phyloP scores from a whole-genome alignment of 2,329 filamentous ascomycete species.

The Botrytis galanthina region DNA sequence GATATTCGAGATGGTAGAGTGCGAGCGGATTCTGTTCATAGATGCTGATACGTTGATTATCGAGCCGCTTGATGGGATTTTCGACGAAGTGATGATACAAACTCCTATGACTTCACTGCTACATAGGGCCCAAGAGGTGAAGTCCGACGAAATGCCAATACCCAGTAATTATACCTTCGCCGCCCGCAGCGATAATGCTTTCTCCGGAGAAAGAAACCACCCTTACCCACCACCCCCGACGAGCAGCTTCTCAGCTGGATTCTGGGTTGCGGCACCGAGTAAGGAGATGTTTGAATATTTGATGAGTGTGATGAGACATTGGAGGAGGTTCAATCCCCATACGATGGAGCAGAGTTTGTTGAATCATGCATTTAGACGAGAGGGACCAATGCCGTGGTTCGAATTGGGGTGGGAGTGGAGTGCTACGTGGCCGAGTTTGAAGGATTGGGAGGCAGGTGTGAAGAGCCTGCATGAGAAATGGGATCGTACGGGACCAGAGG shows the following conservation, averaged over 20 bases:
- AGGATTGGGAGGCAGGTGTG: conserved; percentile 39
- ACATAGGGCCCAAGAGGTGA: conserved; percentile 24
- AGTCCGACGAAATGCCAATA: conserved; percentile 36
- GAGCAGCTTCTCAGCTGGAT: conserved; percentile 23
- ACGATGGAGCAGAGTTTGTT: conserved; percentile 45
- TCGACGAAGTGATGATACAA: conserved; percentile 37
- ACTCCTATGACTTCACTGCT: conserved; percentile 28
- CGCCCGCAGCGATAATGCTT: conserved; percentile 40
- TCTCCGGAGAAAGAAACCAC: conserved; percentile 39
- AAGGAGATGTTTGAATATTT: conserved; percentile 42
- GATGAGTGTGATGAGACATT: conserved; percentile 39
- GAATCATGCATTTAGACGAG: conserved; percentile 44
- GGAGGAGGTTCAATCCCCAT: conserved; percentile 41
- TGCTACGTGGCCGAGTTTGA: conserved; percentile 41
- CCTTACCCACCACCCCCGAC: conserved; percentile 39
- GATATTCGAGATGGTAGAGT: conserved; percentile 44
- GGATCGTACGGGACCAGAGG: conserved; percentile 35
- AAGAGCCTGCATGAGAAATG: conserved; percentile 42
- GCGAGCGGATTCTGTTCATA: conserved; percentile 44
- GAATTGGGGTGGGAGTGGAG: conserved; percentile 43
- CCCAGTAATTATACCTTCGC: conserved; percentile 40
- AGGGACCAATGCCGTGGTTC: conserved; percentile 44
- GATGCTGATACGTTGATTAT: conserved; percentile 45
- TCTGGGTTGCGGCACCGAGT: conserved; percentile 42
- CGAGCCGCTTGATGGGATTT: conserved; percentile 41